A percentile compares a stretch with the other conserved stretches of the same genome.
Evolutionary conservation across 2,329 filamentous ascomycete genomes (phyloP).

Genomic region (Cadophora gregata): DNA sequence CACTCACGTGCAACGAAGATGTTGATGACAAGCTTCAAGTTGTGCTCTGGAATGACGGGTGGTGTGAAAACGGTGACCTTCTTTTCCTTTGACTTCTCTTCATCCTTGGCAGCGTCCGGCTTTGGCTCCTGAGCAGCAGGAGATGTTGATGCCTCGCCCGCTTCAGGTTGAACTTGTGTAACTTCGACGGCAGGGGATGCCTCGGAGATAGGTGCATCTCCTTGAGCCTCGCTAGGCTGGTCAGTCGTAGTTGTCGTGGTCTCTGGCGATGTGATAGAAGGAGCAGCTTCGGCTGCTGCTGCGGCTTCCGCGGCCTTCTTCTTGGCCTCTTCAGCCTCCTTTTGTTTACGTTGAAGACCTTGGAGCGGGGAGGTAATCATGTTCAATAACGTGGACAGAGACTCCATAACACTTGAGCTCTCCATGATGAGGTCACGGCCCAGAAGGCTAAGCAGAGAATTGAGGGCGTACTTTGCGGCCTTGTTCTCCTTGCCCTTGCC

Average conservation of each 20-base stretch:
- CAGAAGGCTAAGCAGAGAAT: constrained; percentile 84
- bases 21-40: constrained; percentile 92
- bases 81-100: constrained; percentile 43
- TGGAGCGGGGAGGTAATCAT: constrained; percentile 87
- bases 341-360: constrained; percentile 81
- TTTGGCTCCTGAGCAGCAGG: constrained; percentile 17
- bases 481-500: constrained; percentile 87
- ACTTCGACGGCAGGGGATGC: constrained; percentile 23
- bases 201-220: constrained; percentile 28
- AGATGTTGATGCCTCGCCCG: constrained; percentile 29
- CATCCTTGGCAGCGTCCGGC: constrained; percentile 19
- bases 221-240: constrained; percentile 23
- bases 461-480: constrained; percentile 87
- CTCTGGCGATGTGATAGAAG: constrained; percentile 36
- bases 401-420: constrained; percentile 95
- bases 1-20: constrained; percentile 96
- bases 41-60: constrained; percentile 85
- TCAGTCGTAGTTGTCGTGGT: constrained; percentile 32
- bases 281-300: constrained; percentile 32
- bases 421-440: constrained; percentile 97
- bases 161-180: constrained; percentile 28
- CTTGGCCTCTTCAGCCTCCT: constrained; percentile 66
- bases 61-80: constrained; percentile 66
- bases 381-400: constrained; percentile 84
- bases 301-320: constrained; percentile 45